These are phyloP conservation scores for Lotus japonicus DNA, from an alignment of 306 rosid species.

Conservation along the genomic window DNA sequence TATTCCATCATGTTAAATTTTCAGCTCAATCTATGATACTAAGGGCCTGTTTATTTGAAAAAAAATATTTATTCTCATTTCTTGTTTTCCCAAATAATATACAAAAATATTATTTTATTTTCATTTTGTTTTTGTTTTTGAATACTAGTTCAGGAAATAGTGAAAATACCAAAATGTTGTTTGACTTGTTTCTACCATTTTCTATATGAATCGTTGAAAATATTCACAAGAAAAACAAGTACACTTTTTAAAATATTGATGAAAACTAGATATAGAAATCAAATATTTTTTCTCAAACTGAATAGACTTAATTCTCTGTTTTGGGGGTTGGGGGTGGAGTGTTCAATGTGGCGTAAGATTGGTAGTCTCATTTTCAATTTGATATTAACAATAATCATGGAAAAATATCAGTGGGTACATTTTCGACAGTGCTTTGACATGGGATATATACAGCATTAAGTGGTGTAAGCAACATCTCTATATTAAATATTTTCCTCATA, in stretches of 20 bases:
- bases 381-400: not conserved
- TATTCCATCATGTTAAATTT: conserved; percentile 20
- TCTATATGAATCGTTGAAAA: not conserved
- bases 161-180: no score
- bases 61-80: not conserved
- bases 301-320: not conserved
- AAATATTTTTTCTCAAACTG: not conserved
- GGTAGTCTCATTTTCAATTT: conserved; percentile 11
- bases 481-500: not conserved
- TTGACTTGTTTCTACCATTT: no score
- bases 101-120: not conserved
- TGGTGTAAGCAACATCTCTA: not conserved
- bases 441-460: conserved; percentile 3
- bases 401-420: conserved; percentile 4
- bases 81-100: not conserved
- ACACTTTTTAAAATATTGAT: not conserved
- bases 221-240: not conserved
- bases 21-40: conserved; percentile 1
- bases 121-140: not conserved
- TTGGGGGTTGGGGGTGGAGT: not conserved
- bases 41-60: not conserved
- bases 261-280: not conserved
- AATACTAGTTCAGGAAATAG: not conserved
- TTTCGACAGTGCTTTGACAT: not conserved
- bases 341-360: conserved; percentile 5